A percentile compares a stretch with the other conserved stretches of the same genome.
These are phyloP conservation scores for Apiotrichum laibachii DNA, from an alignment of 1,284 basidiomycete genomes.

Conservation along the genomic window DNA sequence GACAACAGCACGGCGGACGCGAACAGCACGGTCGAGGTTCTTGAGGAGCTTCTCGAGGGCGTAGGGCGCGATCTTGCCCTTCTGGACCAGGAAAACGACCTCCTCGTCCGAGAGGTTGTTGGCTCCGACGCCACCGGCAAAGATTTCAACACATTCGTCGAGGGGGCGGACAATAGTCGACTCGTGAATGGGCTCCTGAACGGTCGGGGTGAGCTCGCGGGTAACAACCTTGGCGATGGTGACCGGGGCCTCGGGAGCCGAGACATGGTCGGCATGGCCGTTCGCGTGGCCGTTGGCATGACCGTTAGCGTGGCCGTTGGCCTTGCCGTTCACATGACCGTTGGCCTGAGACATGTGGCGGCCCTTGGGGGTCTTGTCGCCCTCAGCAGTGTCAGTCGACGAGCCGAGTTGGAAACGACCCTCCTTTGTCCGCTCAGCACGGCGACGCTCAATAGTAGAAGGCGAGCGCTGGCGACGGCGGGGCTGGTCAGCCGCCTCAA, in stretches of 20 bases:
- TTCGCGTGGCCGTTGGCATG: slow-evolving; percentile 23
- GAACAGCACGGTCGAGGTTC: slow-evolving; percentile 81
- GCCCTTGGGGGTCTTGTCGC: slow-evolving; percentile 24
- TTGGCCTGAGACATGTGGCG: slow-evolving; percentile 13
- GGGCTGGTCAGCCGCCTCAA: slow-evolving; percentile 33
- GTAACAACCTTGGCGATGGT: slow-evolving; percentile 24
- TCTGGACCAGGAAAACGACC: slow-evolving; percentile 81
- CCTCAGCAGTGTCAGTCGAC: slow-evolving; percentile 11
- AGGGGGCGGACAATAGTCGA: slow-evolving; percentile 57
- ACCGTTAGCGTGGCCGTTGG: slow-evolving; percentile 12
- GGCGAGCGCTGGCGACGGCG: slow-evolving; percentile 17
- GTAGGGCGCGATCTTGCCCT: slow-evolving; percentile 90
- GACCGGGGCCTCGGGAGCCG: slow-evolving; percentile 37
- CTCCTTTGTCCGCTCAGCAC: slow-evolving; percentile 14
- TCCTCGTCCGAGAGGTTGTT: slow-evolving; percentile 83
- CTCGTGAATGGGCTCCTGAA: slow-evolving; percentile 3
- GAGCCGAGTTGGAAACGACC: slow-evolving; percentile 12
- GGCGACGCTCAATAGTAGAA: slow-evolving; percentile 16
- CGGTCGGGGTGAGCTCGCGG: slow-evolving; percentile 1
- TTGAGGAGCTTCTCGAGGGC: slow-evolving; percentile 90
- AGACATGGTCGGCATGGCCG: slow-evolving; percentile 9
- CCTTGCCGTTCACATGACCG: slow-evolving; percentile 13
- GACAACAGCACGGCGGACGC: slow-evolving; percentile 81
- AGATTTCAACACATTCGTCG: slow-evolving; percentile 82
- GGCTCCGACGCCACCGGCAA: slow-evolving; percentile 68